phyloP scores from a whole-genome alignment of 257 asterid species.

The Scutellaria baicalensis region DNA sequence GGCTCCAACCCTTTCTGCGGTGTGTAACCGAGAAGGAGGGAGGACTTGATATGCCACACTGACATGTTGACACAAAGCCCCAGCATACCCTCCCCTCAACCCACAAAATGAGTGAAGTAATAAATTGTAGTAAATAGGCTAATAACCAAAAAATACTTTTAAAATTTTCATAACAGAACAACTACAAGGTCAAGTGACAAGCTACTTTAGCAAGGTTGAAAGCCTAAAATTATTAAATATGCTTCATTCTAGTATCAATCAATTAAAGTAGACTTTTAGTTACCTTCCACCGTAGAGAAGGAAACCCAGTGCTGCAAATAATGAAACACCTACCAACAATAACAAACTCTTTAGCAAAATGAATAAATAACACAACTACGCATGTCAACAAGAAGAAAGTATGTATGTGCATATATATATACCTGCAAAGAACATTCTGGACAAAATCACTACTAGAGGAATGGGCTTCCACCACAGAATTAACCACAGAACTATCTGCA shows the following conservation, averaged over 20 bases:
- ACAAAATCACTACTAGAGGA: conserved; percentile 45
- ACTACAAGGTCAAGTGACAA: background rate
- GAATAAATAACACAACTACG: conserved; percentile 1
- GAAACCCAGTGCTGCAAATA: conserved; percentile 92
- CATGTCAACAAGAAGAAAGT: conserved; percentile 12
- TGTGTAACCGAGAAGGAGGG: background rate
- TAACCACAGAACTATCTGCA: conserved; percentile 78
- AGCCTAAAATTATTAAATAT: background rate
- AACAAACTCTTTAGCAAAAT: conserved; percentile 21
- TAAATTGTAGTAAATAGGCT: background rate
- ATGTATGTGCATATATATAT: conserved; percentile 98
- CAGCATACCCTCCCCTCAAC: background rate
- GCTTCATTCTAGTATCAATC: background rate
- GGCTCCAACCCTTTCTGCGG: background rate
- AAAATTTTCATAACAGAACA: background rate
- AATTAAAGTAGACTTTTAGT: background rate
- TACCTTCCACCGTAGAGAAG: conserved; percentile 99
- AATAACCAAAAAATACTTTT: background rate
- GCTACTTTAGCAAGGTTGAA: background rate
- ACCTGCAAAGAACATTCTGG: conserved; percentile 99
- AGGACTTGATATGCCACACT: background rate
- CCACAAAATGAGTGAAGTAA: background rate
- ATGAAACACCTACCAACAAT: conserved; percentile 60
- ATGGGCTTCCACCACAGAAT: conserved; percentile 88
- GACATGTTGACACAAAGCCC: background rate